Evolutionary conservation across 2,329 filamentous ascomycete genomes (phyloP), one percentile per base, ranked within the genome.

Genomic region (Botrytis cinerea): DNA sequence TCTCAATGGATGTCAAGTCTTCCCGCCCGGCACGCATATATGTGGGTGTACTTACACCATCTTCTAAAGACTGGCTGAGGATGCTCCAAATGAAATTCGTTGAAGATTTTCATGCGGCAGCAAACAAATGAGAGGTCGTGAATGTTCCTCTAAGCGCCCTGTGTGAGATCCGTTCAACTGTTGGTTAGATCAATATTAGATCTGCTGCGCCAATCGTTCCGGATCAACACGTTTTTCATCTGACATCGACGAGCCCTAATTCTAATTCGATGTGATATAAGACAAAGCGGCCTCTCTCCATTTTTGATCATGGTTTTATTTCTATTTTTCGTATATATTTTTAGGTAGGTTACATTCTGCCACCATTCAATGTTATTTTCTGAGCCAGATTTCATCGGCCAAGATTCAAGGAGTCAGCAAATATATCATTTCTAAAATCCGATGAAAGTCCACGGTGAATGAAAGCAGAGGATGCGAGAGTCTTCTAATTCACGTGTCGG

Each of bases 61-160:
- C 16, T 57, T 8, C 6, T 14, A 43, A 32, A 20, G 38, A 57
- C 18, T 69, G 66, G 66, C 66, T 69, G 48, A 69, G 66, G 20
- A 45, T 32, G 43, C 66, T 38, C 12, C 16, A n/a, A 16, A 6
- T 10, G 48, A 43, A 68, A 57, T 43, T 57, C 22, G n/a, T 32
- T 68, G n/a, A 57, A 57, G 25, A 32, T 43, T 28, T 40, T 57
- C 38, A 32, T 18, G 35, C 46, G 35, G 18, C 48, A 57, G 48
- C 48, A 22, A 69, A 25, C 48, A 32, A 69, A 57, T 43, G 66
- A 57, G 51, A 43, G 48, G 66, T 32, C 18, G n/a, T 43, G 20
- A 57, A 22, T 32, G 32, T 20, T 4, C 66, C 64, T 67, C 22
- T 54, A 67, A 67, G 46, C 46, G 66, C 66, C 66, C 48, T 57